Conservation (phyloP, 305 asterid genomes). For the Striga hermonthica region DNA sequence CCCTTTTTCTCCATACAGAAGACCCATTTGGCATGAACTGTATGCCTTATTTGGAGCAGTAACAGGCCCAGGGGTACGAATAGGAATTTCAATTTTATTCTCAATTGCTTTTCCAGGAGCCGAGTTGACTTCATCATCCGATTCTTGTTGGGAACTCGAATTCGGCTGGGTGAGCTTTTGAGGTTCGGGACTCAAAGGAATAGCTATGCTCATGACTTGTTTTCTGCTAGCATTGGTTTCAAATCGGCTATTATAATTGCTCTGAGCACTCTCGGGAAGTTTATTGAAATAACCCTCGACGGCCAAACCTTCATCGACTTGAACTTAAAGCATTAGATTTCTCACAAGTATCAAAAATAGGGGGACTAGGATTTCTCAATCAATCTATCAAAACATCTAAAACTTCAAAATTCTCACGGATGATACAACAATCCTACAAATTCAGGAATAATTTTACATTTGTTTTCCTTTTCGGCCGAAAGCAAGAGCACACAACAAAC, state of each 20-base stretch:
- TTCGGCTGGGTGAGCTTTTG: constrained; percentile 32
- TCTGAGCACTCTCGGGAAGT: constrained; percentile 22
- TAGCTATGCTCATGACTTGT: constrained; percentile 20
- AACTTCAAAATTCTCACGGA: no score
- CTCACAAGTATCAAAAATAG: no score
- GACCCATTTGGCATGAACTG: not conserved
- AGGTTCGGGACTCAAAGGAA: constrained; percentile 30
- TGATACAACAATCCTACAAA: no score
- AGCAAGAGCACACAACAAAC: no score
- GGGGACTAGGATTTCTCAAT: no score
- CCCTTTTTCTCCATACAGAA: constrained; percentile 41
- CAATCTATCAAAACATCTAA: no score
- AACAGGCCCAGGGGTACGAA: constrained; percentile 11
- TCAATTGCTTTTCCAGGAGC: constrained; percentile 31
- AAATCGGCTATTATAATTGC: constrained; percentile 16
- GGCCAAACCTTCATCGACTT: constrained; percentile 15
- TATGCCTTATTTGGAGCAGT: not conserved
- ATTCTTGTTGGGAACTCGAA: constrained; percentile 27
- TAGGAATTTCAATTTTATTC: constrained; percentile 18
- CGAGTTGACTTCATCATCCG: constrained; percentile 38
- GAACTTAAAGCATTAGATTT: not conserved
- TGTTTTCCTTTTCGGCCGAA: no score
- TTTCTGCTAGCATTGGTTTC: constrained; percentile 28
- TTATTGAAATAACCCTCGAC: constrained; percentile 23
- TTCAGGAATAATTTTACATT: no score